Conservation (phyloP, 495 filamentous ascomycete genomes). For the Glarea lozoyensis region DNA sequence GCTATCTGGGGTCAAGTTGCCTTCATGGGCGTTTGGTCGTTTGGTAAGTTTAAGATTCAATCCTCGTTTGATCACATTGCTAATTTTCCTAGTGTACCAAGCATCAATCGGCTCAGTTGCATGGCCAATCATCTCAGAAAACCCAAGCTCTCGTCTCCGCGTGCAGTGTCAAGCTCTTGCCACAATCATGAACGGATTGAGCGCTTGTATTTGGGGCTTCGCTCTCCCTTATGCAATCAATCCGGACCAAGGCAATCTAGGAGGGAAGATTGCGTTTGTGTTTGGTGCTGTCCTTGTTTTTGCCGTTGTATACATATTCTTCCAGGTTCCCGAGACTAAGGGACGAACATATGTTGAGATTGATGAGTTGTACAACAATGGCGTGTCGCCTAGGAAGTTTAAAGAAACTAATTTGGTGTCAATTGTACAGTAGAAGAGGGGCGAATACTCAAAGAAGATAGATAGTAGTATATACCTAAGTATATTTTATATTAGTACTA, state of each 20-base stretch:
- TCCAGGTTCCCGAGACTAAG: conserved; percentile 20
- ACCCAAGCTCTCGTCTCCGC: neutral
- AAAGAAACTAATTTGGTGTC: conserved; percentile 3
- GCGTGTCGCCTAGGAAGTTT: conserved; percentile 7
- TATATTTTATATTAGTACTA: no score
- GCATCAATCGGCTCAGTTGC: neutral
- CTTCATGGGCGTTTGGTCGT: conserved; percentile 3
- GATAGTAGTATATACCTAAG: no score
- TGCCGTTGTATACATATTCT: neutral
- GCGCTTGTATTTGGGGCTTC: conserved; percentile 10
- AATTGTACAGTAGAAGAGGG: no score
- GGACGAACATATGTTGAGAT: conserved; percentile 7
- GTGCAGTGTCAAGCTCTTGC: neutral
- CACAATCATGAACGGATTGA: conserved; percentile 1
- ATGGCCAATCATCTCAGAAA: conserved; percentile 1
- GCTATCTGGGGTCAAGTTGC: neutral
- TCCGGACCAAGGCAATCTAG: conserved; percentile 12
- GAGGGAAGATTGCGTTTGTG: conserved; percentile 18
- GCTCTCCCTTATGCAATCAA: conserved; percentile 14
- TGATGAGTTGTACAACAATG: conserved; percentile 1
- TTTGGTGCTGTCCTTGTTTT: conserved; percentile 8
- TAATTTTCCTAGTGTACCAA: conserved; percentile 1
- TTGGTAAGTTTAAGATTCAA: neutral
- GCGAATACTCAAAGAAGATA: no score
- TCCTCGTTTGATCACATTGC: neutral